These are phyloP conservation scores for Dendrobium officinale DNA, from an alignment of 106 monocot genomes.

Conservation along the genomic window DNA sequence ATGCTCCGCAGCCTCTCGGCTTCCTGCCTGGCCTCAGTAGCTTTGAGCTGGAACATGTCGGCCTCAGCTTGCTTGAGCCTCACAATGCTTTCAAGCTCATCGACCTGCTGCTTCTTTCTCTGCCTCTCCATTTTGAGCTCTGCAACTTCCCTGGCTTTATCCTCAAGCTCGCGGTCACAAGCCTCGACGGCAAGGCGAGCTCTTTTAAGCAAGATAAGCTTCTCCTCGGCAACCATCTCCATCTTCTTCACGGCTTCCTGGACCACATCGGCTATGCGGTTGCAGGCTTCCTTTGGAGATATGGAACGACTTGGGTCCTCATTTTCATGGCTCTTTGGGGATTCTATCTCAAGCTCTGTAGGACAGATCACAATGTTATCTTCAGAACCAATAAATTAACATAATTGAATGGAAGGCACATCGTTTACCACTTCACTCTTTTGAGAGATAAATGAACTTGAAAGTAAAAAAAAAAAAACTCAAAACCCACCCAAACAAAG, in stretches of 20 bases:
- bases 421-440: too few species aligned
- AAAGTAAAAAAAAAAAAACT: too few species aligned
- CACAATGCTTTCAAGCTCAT: conserved; percentile 93
- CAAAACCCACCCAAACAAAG: too few species aligned
- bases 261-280: conserved; percentile 77
- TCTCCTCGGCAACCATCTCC: conserved; percentile 92
- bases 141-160: conserved; percentile 69
- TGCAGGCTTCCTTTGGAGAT: conserved; percentile 85
- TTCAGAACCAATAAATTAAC: too few species aligned
- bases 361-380: background rate
- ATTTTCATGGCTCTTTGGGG: conserved; percentile 31
- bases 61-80: conserved; percentile 92
- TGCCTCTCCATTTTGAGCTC: conserved; percentile 80
- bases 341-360: conserved; percentile 71
- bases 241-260: conserved; percentile 93
- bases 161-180: conserved; percentile 86
- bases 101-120: conserved; percentile 77
- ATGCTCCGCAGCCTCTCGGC: conserved; percentile 89
- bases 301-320: conserved; percentile 61
- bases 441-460: too few species aligned
- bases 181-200: conserved; percentile 69
- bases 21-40: conserved; percentile 79
- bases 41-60: conserved; percentile 97
- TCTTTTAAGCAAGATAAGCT: conserved; percentile 58
- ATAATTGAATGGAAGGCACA: too few species aligned